Percentiles rank a stretch among this genome's conserved stretches.
These are phyloP conservation scores for Epichloe sylvatica DNA, from an alignment of 2,329 filamentous ascomycete genomes.

Conservation along the genomic window DNA sequence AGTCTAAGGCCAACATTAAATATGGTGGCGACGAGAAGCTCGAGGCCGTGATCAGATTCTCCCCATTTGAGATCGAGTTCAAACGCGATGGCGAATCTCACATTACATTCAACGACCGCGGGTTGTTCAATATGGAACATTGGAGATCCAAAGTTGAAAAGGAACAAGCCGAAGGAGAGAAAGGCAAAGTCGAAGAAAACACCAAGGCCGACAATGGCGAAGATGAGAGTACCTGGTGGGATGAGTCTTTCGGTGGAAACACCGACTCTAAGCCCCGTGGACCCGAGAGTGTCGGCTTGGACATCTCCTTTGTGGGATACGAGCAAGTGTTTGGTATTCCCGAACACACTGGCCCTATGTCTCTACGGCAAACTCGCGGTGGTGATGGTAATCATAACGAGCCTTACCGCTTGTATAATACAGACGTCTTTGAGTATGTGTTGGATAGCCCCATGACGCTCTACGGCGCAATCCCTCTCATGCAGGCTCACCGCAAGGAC, in stretches of 20 bases:
- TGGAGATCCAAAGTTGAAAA: constrained; percentile 79
- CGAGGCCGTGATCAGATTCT: constrained; percentile 70
- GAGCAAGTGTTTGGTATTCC: constrained; percentile 89
- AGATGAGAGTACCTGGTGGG: constrained; percentile 93
- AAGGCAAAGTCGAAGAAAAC: constrained; percentile 32
- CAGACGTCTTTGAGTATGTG: constrained; percentile 96
- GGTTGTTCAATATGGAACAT: constrained; percentile 84
- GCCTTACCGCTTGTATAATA: constrained; percentile 89
- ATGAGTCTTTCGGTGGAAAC: constrained; percentile 88
- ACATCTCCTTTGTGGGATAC: constrained; percentile 86
- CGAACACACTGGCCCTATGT: constrained; percentile 78
- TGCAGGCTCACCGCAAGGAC: constrained; percentile 90
- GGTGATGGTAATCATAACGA: constrained; percentile 74
- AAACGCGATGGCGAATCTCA: constrained; percentile 69
- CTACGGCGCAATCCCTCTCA: constrained; percentile 92
- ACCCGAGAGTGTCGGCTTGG: constrained; percentile 79
- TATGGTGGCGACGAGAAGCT: constrained; percentile 67
- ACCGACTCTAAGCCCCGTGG: constrained; percentile 92
- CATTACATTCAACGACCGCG: constrained; percentile 79
- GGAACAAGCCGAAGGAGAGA: constrained; percentile 46
- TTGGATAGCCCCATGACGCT: constrained; percentile 96
- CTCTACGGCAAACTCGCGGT: constrained; percentile 79
- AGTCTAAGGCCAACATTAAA: constrained; percentile 56
- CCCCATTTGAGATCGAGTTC: constrained; percentile 77
- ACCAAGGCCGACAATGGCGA: constrained; percentile 36